Evolutionary conservation across 345 rosid species (phyloP).

Genomic region (Noccaea bulbosa): DNA sequence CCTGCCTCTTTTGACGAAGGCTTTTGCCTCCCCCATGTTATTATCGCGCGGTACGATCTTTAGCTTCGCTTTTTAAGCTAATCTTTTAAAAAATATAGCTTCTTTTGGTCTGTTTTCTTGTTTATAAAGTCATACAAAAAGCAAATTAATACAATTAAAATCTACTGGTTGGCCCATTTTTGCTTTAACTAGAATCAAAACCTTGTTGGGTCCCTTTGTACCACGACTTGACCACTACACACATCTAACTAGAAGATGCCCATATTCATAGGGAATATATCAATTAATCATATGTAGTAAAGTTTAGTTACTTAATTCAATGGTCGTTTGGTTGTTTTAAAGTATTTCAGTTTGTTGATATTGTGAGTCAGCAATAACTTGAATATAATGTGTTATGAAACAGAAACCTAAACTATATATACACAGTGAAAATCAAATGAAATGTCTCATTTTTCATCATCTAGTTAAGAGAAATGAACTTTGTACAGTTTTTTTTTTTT

Average conservation of each 20-base stretch:
- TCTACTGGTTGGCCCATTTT: slow-evolving; percentile 37
- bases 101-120: slow-evolving; percentile 39
- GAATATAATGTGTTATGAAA: not conserved
- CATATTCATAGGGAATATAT: slow-evolving; percentile 13
- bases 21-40: slow-evolving; percentile 57
- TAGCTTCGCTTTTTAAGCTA: slow-evolving; percentile 44
- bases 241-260: slow-evolving; percentile 28
- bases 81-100: slow-evolving; percentile 24
- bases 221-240: slow-evolving; percentile 38
- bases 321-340: not conserved
- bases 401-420: not conserved
- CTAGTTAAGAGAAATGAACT: not conserved
- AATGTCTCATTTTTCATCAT: not conserved
- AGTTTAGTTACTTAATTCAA: not conserved
- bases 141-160: slow-evolving; percentile 8
- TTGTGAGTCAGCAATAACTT: not conserved
- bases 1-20: slow-evolving; percentile 60
- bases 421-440: not conserved
- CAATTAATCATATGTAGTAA: not conserved
- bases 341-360: not conserved
- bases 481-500: not conserved
- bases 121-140: slow-evolving; percentile 44
- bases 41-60: slow-evolving; percentile 41
- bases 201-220: slow-evolving; percentile 37
- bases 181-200: slow-evolving; percentile 44